A percentile compares a stretch with the other conserved stretches of the same genome.
Conservation (phyloP, 768 basidiomycete genomes). For the Hericium rajendrae region DNA sequence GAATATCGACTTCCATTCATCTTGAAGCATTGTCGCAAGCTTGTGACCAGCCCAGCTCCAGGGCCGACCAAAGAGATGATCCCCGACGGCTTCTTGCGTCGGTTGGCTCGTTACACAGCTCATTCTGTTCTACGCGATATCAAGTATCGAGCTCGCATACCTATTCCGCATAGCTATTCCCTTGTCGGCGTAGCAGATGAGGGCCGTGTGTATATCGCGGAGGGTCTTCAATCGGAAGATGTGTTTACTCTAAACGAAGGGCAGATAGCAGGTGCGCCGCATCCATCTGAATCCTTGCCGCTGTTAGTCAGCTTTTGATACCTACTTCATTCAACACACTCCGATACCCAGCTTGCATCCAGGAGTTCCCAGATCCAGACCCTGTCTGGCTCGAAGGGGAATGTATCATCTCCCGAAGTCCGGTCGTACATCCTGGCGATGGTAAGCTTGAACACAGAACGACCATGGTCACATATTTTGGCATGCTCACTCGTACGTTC, state of each 20-base stretch:
- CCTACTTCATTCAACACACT: background rate
- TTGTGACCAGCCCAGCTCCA: slow-evolving; percentile 39
- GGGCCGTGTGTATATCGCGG: slow-evolving; percentile 49
- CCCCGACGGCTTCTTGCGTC: slow-evolving; percentile 47
- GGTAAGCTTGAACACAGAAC: slow-evolving; percentile 9
- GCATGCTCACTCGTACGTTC: background rate
- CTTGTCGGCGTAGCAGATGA: slow-evolving; percentile 81
- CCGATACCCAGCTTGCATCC: slow-evolving; percentile 5
- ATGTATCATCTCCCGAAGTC: slow-evolving; percentile 22
- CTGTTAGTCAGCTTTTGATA: background rate
- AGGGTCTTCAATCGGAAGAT: slow-evolving; percentile 1
- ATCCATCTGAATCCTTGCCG: too few species aligned
- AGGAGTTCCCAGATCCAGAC: background rate
- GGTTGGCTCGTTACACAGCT: slow-evolving; percentile 53
- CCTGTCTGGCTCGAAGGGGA: slow-evolving; percentile 1
- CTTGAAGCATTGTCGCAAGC: slow-evolving; percentile 35
- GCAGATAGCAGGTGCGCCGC: slow-evolving; percentile 4
- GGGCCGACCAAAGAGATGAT: slow-evolving; percentile 25
- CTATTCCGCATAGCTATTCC: slow-evolving; percentile 54
- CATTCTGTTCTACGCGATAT: slow-evolving; percentile 60
- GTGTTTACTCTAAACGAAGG: slow-evolving; percentile 7
- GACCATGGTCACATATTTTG: background rate
- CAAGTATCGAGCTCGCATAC: slow-evolving; percentile 69
- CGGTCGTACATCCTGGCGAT: slow-evolving; percentile 26
- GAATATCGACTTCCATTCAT: slow-evolving; percentile 42